phyloP scores from a whole-genome alignment of 805 yeast genomes.

The Lipomyces mesembrius region DNA sequence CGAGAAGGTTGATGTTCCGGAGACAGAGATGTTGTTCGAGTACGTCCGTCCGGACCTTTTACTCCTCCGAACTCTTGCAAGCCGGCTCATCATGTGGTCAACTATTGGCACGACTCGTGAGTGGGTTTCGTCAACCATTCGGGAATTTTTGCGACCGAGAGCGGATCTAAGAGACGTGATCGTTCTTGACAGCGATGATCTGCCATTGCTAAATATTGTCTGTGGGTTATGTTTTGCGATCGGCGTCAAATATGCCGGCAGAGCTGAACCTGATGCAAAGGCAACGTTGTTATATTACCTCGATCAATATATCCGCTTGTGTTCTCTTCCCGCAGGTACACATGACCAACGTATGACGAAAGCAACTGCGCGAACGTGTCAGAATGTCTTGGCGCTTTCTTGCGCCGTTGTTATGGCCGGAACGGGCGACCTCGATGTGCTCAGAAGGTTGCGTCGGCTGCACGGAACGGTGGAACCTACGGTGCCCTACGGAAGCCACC shows the following conservation, averaged over 20 bases:
- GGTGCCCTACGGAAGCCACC: slow-evolving; percentile 67
- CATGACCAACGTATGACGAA: slow-evolving; percentile 65
- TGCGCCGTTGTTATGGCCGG: slow-evolving; percentile 84
- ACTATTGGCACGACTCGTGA: slow-evolving; percentile 52
- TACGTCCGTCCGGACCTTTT: slow-evolving; percentile 81
- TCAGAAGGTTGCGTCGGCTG: slow-evolving; percentile 71
- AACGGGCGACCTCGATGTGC: slow-evolving; percentile 79
- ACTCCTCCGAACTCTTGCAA: slow-evolving; percentile 65
- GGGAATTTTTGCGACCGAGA: slow-evolving; percentile 48
- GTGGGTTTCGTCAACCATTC: slow-evolving; percentile 67
- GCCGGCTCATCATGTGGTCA: slow-evolving; percentile 75
- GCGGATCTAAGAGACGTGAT: slow-evolving; percentile 24
- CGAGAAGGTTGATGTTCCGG: slow-evolving; percentile 61
- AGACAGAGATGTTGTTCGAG: slow-evolving; percentile 60
- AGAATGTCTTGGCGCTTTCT: slow-evolving; percentile 65
- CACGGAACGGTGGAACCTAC: slow-evolving; percentile 55
- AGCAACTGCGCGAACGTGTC: slow-evolving; percentile 58
- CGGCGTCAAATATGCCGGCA: slow-evolving; percentile 77
- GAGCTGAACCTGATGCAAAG: slow-evolving; percentile 59
- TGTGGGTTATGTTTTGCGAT: slow-evolving; percentile 78
- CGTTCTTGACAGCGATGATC: slow-evolving; percentile 60
- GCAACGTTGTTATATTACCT: slow-evolving; percentile 59
- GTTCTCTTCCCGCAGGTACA: slow-evolving; percentile 51
- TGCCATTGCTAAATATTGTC: slow-evolving; percentile 65
- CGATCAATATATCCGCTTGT: slow-evolving; percentile 56